Evolutionary conservation across 139 green algal species (phyloP).

Genomic region (Tetraselmis striata): DNA sequence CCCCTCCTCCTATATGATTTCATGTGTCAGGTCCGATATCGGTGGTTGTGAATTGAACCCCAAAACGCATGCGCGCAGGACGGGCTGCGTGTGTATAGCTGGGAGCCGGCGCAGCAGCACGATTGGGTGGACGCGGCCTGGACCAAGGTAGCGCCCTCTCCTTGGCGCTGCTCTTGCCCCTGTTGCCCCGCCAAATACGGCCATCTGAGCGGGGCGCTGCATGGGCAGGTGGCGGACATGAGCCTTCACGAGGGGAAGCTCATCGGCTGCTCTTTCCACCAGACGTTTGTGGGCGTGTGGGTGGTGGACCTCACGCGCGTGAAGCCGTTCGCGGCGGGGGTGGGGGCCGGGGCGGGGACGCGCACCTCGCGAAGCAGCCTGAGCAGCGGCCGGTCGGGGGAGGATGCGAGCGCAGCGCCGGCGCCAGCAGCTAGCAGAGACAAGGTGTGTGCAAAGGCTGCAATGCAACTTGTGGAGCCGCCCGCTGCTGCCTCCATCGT

Average conservation of each 20-base stretch:
- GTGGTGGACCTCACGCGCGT: conserved; percentile 32
- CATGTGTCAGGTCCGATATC: too few species aligned
- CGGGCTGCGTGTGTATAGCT: conserved; percentile 52
- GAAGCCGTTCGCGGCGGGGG: conserved; percentile 32
- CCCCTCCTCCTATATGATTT: too few species aligned
- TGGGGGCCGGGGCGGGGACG: too few species aligned
- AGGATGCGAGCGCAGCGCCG: not conserved
- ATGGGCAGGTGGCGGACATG: conserved; percentile 31
- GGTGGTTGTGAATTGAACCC: conserved; percentile 8
- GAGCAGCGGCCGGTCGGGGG: not conserved
- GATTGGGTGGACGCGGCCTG: conserved; percentile 63
- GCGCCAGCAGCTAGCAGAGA: too few species aligned
- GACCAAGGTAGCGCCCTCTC: conserved; percentile 49
- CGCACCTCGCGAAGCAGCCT: too few species aligned
- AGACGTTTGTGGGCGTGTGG: conserved; percentile 51
- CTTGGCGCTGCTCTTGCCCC: too few species aligned
- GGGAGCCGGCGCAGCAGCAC: conserved; percentile 52
- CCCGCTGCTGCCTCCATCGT: too few species aligned
- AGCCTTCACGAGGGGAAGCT: conserved; percentile 39
- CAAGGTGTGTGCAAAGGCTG: too few species aligned
- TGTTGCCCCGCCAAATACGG: too few species aligned
- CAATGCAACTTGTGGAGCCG: too few species aligned
- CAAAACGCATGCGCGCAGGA: too few species aligned
- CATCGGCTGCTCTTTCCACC: conserved; percentile 44
- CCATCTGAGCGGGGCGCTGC: too few species aligned